Conservation (phyloP, 768 basidiomycete genomes). For the Hebeloma cylindrosporum region DNA sequence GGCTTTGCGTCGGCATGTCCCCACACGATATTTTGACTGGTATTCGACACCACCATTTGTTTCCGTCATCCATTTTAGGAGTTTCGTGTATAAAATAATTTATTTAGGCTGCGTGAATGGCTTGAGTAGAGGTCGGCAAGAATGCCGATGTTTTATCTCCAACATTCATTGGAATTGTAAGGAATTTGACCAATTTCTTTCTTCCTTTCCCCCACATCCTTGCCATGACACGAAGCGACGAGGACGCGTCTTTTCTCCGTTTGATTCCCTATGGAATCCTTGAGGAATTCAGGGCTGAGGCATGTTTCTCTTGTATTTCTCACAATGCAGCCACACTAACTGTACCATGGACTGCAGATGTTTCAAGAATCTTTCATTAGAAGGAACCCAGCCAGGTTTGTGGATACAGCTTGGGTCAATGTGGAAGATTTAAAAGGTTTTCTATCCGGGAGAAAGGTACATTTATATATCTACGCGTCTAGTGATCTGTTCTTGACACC, state of each 20-base stretch:
- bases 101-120: no score
- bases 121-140: no score
- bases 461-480: not conserved
- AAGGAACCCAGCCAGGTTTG: slow-evolving; percentile 1
- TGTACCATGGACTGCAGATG: not conserved
- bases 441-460: not conserved
- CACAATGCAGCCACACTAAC: not conserved
- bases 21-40: no score
- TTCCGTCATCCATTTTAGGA: no score
- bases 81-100: no score
- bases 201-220: not conserved
- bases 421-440: not conserved
- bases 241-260: not conserved
- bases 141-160: no score
- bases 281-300: slow-evolving; percentile 4
- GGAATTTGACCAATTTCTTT: no score
- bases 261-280: slow-evolving; percentile 1
- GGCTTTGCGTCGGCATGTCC: no score
- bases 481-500: no score
- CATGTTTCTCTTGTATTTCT: not conserved
- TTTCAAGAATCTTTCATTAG: not conserved
- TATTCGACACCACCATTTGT: no score
- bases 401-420: slow-evolving; percentile 2
- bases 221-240: not conserved
- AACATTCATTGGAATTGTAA: no score